phyloP scores from a whole-genome alignment of 768 basidiomycete genomes.

The Coprinopsis sp. region DNA sequence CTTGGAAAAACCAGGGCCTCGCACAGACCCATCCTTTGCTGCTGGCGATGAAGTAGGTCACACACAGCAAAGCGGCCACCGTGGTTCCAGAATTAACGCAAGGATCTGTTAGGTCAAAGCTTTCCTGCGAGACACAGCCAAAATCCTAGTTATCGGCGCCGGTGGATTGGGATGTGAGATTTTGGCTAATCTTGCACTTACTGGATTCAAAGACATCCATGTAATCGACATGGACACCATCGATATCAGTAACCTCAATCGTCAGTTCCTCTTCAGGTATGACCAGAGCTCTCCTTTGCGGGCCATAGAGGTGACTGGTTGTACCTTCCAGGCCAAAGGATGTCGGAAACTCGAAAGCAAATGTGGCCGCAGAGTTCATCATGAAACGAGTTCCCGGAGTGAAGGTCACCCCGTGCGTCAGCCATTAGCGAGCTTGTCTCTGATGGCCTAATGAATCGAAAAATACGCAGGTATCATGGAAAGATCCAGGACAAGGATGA shows the following conservation, averaged over 20 bases:
- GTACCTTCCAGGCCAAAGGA: slow-evolving; percentile 62
- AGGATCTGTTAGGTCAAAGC: slow-evolving; percentile 70
- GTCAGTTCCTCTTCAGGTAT: slow-evolving; percentile 96
- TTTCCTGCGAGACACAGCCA: slow-evolving; percentile 78
- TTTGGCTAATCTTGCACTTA: slow-evolving; percentile 89
- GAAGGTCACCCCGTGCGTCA: slow-evolving; percentile 89
- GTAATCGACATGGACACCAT: slow-evolving; percentile 99
- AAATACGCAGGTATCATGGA: slow-evolving; percentile 70
- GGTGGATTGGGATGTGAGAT: slow-evolving; percentile 98
- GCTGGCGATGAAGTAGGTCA: slow-evolving; percentile 72
- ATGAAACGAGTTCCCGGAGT: slow-evolving; percentile 96
- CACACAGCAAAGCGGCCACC: slow-evolving; percentile 1
- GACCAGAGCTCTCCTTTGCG: not conserved
- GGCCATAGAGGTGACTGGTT: slow-evolving; percentile 5
- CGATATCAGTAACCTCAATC: slow-evolving; percentile 97
- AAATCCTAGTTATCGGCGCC: slow-evolving; percentile 96
- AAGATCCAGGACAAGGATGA: slow-evolving; percentile 98
- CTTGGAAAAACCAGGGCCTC: slow-evolving; percentile 80
- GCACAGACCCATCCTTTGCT: slow-evolving; percentile 78
- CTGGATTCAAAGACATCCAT: slow-evolving; percentile 97
- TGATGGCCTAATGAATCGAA: not conserved
- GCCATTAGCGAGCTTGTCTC: no score
- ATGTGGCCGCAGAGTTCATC: slow-evolving; percentile 90
- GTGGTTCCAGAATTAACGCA: slow-evolving; percentile 1
- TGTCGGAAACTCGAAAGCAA: slow-evolving; percentile 92